Base-by-base conservation (phyloP, 202 grass and related monocot species). In the Eragrostis tef region DNA sequence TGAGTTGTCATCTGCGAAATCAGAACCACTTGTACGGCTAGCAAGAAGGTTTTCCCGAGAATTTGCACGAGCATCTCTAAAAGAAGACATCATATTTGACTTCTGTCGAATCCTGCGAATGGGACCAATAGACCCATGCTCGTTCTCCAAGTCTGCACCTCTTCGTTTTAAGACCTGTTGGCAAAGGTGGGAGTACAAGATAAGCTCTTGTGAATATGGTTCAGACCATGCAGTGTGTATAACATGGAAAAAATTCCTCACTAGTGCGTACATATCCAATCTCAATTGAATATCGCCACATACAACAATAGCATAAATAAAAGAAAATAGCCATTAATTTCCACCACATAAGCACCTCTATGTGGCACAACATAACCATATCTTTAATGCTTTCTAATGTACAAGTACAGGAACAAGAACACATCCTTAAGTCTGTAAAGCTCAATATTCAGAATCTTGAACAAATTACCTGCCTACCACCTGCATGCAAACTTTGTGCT, bases 41-140 rank as follows among this genome's bases (percentile, higher is more conserved):
- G 78, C 56, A 78, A 73, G 77, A 77, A 93, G 50, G 26, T 86
- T 93, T 81, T 67, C 87, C 67, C 15, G 71, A 62, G 81, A 75
- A 74, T 50, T 77, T 44, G 6, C 34, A 52, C 22, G 50, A 8
- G 75, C 59, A 77, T 84, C 78, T 88, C 65, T 94, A 13, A 58
- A 67, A 67, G 86, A 77, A 89, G 79, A 76, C 56, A 74, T 88
- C 88, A 94, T 83, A 83, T 79, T 93, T 68, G 88, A 72, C 64
- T 94, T 98, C 58, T 89, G 94, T 46, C 94, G 88, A 67, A 94
- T 94, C 78, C 94, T 94, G 20, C 94, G 94, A 49, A 94, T 89
- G 67, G 92, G 90, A 25, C 90, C 88, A 77, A 91, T 57, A 79
- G 90, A 92, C 56, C 86, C 90, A 71, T 80, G 50, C 39, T 93